phyloP scores from a whole-genome alignment of 202 grass and related monocot genomes.

The Digitaria exilis region DNA sequence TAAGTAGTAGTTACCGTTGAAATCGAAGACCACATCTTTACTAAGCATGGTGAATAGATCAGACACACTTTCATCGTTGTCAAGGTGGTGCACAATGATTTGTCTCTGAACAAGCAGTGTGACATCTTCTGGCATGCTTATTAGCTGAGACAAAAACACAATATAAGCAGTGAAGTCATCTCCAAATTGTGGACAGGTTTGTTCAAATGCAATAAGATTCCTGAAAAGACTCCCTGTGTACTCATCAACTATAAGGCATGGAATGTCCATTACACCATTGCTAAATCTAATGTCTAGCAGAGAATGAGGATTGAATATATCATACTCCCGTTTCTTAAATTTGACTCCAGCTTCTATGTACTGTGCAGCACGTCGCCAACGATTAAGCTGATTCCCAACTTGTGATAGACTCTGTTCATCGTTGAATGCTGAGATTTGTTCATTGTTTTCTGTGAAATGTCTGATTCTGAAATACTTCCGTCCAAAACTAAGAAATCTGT shows the following conservation, averaged over 20 bases:
- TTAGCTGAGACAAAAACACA: constrained; percentile 24
- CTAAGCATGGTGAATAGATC: not conserved
- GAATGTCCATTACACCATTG: not conserved
- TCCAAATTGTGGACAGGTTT: not conserved
- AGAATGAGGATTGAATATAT: not conserved
- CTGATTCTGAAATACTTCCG: not conserved
- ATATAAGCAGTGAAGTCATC: constrained; percentile 10
- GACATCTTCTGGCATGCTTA: not conserved
- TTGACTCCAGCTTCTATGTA: constrained; percentile 18
- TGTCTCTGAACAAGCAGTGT: not conserved
- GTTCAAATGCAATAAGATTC: constrained; percentile 42
- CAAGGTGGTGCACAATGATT: not conserved
- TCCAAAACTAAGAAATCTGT: not conserved
- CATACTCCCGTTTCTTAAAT: not conserved
- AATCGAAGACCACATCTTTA: not conserved
- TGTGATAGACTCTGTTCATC: too few relatives aligned
- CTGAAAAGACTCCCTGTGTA: not conserved
- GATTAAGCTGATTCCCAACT: fast-evolving
- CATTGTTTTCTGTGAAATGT: too few relatives aligned
- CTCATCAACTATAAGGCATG: not conserved
- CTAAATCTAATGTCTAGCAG: not conserved
- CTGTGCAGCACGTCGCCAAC: not conserved
- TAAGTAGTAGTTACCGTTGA: not conserved
- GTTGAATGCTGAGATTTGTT: too few relatives aligned
- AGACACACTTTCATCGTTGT: not conserved